Percentiles rank a stretch among this genome's conserved stretches.
These are phyloP conservation scores for Starmerella geochares DNA, from an alignment of 805 yeast species.

Conservation along the genomic window DNA sequence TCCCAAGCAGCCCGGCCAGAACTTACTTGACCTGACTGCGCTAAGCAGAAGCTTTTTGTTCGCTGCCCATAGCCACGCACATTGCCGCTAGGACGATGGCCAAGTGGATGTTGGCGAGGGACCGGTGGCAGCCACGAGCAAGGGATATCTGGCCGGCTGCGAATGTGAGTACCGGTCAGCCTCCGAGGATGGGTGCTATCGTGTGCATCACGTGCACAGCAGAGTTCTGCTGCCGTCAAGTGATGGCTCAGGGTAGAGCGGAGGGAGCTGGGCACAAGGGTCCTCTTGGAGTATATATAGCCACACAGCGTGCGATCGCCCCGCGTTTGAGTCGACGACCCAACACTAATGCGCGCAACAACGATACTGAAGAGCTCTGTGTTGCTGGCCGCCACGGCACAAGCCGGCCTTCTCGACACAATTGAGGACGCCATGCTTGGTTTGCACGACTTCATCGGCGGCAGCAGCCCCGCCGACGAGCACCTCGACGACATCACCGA, in stretches of 20 bases:
- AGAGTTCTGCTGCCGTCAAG: constrained; percentile 4
- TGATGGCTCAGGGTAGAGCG: background rate
- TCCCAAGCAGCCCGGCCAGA: too few relatives aligned
- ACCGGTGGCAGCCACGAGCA: too few relatives aligned
- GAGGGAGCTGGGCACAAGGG: background rate
- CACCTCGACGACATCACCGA: constrained; percentile 10
- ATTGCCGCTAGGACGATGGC: too few relatives aligned
- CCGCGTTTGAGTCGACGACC: background rate
- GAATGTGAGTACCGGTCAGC: background rate
- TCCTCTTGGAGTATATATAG: background rate
- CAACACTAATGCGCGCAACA: constrained; percentile 8
- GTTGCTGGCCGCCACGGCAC: constrained; percentile 19
- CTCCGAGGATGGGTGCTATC: background rate
- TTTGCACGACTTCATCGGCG: constrained; percentile 2
- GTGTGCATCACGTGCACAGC: background rate
- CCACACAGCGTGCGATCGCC: background rate
- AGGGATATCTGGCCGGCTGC: too few relatives aligned
- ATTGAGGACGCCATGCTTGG: constrained; percentile 18
- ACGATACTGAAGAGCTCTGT: constrained; percentile 11
- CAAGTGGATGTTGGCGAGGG: too few relatives aligned
- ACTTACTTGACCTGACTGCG: too few relatives aligned
- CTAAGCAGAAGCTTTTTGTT: too few relatives aligned
- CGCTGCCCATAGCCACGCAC: too few relatives aligned
- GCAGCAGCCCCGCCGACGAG: constrained; percentile 18
- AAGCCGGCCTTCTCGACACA: constrained; percentile 19